Conservation (phyloP, 371 early-diverging fungal genomes). For the Rhizopus arrhizus region DNA sequence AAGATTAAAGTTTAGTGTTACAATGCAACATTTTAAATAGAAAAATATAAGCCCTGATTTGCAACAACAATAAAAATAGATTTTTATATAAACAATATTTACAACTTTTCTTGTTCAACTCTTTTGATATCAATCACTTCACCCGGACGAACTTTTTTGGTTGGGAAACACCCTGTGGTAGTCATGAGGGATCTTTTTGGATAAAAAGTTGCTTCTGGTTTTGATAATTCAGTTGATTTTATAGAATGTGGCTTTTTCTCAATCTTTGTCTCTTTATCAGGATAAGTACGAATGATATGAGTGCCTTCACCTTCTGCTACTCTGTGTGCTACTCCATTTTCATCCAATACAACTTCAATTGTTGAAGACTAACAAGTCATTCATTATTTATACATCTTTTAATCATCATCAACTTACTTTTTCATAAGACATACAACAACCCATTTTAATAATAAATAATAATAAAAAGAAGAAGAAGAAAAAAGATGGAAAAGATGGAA, state of each 20-base stretch:
- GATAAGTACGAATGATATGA: slow-evolving; percentile 34
- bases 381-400: neutral
- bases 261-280: slow-evolving; percentile 22
- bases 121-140: neutral
- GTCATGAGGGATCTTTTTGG: slow-evolving; percentile 5
- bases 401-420: slow-evolving; percentile 2
- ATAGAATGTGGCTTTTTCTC: slow-evolving; percentile 9
- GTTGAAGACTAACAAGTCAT: slow-evolving; percentile 27
- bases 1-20: slow-evolving; percentile 15
- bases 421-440: slow-evolving; percentile 26
- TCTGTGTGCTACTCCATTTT: slow-evolving; percentile 40
- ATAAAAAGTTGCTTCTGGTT: slow-evolving; percentile 14
- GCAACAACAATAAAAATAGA: neutral
- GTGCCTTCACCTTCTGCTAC: slow-evolving; percentile 47
- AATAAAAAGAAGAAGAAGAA: neutral
- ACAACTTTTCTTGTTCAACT: neutral
- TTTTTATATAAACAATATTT: slow-evolving; percentile 1
- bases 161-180: slow-evolving; percentile 7
- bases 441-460: slow-evolving; percentile 12
- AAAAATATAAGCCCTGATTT: slow-evolving; percentile 3
- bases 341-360: slow-evolving; percentile 44
- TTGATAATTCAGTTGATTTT: slow-evolving; percentile 21
- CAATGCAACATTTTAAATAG: neutral
- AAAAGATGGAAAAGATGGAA: neutral
- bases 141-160: slow-evolving; percentile 3